phyloP scores from a whole-genome alignment of 768 basidiomycete genomes.

The Lanmaoa pseudosensibilis region DNA sequence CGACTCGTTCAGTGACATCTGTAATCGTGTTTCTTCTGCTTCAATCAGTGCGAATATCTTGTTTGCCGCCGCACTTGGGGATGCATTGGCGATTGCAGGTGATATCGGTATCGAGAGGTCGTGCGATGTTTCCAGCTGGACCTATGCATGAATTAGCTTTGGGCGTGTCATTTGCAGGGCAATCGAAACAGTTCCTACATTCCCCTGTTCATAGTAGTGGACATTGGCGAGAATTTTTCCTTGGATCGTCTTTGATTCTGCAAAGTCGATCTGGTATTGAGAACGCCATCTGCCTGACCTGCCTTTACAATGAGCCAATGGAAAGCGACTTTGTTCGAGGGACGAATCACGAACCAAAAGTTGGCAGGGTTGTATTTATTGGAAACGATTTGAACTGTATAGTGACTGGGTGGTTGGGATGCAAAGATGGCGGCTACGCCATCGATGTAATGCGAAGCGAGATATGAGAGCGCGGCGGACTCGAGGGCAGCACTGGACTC shows the following conservation, averaged over 20 bases:
- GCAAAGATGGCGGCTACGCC: constrained; percentile 77
- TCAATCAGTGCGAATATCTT: constrained; percentile 81
- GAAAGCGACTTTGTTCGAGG: background rate
- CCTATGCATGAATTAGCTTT: constrained; percentile 44
- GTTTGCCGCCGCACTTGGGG: constrained; percentile 53
- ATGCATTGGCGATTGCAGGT: constrained; percentile 51
- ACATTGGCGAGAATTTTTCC: constrained; percentile 82
- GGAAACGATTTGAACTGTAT: constrained; percentile 81
- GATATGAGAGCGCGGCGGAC: constrained; percentile 61
- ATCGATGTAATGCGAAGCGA: constrained; percentile 78
- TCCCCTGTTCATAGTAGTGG: constrained; percentile 98
- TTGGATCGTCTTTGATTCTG: constrained; percentile 50
- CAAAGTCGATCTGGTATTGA: constrained; percentile 73
- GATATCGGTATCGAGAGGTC: constrained; percentile 63
- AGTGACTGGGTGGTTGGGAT: constrained; percentile 46
- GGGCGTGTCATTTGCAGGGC: background rate
- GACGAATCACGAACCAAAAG: constrained; percentile 66
- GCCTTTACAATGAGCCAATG: background rate
- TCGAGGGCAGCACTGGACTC: constrained; percentile 65
- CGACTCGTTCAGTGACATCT: constrained; percentile 73
- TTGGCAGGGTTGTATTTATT: constrained; percentile 95
- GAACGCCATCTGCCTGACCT: constrained; percentile 98
- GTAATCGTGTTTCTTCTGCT: constrained; percentile 78
- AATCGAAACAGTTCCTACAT: constrained; percentile 48
- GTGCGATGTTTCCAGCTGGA: constrained; percentile 84